Evolutionary conservation across 164 flowering plant genomes (phyloP), one percentile per base, ranked within the genome.

Genomic region (Sedum album): DNA sequence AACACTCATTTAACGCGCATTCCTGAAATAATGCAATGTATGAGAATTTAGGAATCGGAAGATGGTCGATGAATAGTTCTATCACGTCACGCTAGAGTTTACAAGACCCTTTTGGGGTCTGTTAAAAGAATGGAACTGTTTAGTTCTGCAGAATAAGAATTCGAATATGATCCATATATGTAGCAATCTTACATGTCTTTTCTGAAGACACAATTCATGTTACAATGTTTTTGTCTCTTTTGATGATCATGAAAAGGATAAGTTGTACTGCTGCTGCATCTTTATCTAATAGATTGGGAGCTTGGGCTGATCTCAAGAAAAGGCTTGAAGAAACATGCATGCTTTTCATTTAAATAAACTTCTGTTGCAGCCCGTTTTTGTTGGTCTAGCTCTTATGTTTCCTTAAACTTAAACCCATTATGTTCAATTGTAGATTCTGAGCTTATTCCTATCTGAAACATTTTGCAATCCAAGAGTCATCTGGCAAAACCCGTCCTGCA

Each of bases 41-140:
- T 33, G 31, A 6, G 62, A 11, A 55, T 55, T 26, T 25, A 25
- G 62, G 62, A 57, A 57, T 57, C 31, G 2, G 20, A 57, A 57
- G 33, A 15, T 57, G 62, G 4, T 2, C 5, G 33, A 57, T 13
- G 61, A 28, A 13, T 26, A 33, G 33, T 57, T 57, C 20, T 55
- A 23, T 51, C 57, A 51, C 57, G 57, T 55, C 60, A 23, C n/a
- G 57, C 7, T n/a, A 6, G 57, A 6, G 62, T 57, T 23, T 25
- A 26, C 31, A 55, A 55, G 18, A 23, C 61, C 18, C 7, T 57
- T 57, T 57, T 57, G 62, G 62, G 28, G 61, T 55, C 30, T 23
- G 30, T 55, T 55, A 55, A 33, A 53, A 57, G 62, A 57, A 57
- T 28, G 62, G 62, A 57, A 57, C 62, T 57, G 33, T 57, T 57